phyloP scores from a whole-genome alignment of 164 flowering plant genomes.

The Warburgia ugandensis region DNA sequence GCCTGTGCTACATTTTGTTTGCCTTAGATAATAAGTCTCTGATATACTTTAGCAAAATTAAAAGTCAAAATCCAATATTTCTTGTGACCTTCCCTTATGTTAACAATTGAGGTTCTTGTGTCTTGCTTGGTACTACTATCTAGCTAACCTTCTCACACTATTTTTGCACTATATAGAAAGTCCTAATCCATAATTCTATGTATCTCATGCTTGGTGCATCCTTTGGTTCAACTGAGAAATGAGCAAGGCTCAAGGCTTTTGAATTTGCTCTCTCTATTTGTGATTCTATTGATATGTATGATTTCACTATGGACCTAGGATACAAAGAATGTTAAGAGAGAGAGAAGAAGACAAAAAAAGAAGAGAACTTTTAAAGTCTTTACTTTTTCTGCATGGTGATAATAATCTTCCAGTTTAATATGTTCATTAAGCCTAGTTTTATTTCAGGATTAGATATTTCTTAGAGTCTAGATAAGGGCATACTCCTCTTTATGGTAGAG shows the following conservation, averaged over 20 bases:
- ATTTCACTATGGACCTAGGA: slow-evolving; percentile 98
- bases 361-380: no score
- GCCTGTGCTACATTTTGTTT: no score
- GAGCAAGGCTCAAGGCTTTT: slow-evolving; percentile 97
- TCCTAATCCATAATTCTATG: slow-evolving; percentile 83
- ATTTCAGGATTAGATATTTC: slow-evolving; percentile 88
- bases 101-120: not conserved
- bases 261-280: slow-evolving; percentile 94
- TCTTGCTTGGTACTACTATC: slow-evolving; percentile 1
- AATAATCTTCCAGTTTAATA: no score
- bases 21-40: no score
- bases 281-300: slow-evolving; percentile 96
- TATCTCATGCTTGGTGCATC: slow-evolving; percentile 92
- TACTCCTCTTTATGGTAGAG: slow-evolving; percentile 90
- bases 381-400: no score
- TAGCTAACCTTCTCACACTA: slow-evolving; percentile 2
- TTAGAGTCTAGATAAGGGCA: slow-evolving; percentile 95
- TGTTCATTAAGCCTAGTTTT: not conserved
- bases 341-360: no score
- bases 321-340: slow-evolving; percentile 77
- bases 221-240: slow-evolving; percentile 97
- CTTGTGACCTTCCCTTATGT: no score
- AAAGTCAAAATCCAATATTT: no score
- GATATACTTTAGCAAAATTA: no score
- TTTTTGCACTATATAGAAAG: slow-evolving; percentile 46